These are phyloP conservation scores for Saccharomyces hybrid DNA, from an alignment of 1,139 yeast species.

Conservation along the genomic window DNA sequence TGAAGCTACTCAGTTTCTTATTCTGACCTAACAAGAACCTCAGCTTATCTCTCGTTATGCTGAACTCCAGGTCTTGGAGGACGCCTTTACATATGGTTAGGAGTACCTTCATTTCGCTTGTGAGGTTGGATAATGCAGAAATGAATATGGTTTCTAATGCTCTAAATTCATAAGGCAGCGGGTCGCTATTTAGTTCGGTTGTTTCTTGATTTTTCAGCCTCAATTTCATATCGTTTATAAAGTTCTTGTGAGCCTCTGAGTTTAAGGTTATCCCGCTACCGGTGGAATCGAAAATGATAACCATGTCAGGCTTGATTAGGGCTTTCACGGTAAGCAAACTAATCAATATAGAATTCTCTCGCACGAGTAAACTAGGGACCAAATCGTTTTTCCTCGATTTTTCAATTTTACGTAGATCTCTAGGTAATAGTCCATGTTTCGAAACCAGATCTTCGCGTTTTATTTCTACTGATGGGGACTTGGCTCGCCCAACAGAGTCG, in stretches of 20 bases:
- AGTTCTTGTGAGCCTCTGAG: slow-evolving; percentile 29
- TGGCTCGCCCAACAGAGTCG: slow-evolving; percentile 48
- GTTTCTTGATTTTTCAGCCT: slow-evolving; percentile 27
- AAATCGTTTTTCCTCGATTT: slow-evolving; percentile 42
- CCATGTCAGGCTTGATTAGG: slow-evolving; percentile 54
- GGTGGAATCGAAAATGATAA: slow-evolving; percentile 53
- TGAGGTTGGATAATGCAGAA: slow-evolving; percentile 73
- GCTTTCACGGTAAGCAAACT: slow-evolving; percentile 66
- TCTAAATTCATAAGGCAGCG: slow-evolving; percentile 62
- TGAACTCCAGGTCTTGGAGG: slow-evolving; percentile 72
- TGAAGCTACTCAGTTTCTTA: slow-evolving; percentile 70
- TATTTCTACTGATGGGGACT: slow-evolving; percentile 50
- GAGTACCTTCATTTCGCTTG: slow-evolving; percentile 76
- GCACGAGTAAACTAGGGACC: slow-evolving; percentile 62
- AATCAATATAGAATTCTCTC: slow-evolving; percentile 53
- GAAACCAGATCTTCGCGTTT: slow-evolving; percentile 45
- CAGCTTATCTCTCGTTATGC: slow-evolving; percentile 75
- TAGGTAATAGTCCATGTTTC: slow-evolving; percentile 30
- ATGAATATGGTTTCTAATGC: slow-evolving; percentile 85
- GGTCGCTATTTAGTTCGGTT: slow-evolving; percentile 17
- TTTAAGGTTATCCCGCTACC: slow-evolving; percentile 26
- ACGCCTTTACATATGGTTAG: slow-evolving; percentile 68
- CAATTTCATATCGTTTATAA: slow-evolving; percentile 24
- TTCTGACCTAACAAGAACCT: slow-evolving; percentile 74
- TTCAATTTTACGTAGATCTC: slow-evolving; percentile 51